phyloP scores from a whole-genome alignment of 345 rosid species.

The Pugionium dolabratum region DNA sequence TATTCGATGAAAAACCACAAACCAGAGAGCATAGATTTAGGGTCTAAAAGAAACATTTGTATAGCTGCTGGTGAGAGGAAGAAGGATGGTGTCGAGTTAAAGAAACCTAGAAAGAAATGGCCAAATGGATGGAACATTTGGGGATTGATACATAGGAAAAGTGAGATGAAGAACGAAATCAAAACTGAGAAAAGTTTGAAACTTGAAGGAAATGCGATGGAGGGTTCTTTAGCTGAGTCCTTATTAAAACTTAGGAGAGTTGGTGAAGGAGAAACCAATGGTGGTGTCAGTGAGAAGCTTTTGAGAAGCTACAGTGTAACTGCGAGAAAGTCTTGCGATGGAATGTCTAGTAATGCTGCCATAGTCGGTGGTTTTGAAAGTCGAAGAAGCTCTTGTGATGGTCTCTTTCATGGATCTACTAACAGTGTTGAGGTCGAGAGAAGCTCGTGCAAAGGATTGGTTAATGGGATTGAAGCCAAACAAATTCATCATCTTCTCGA shows the following conservation, averaged over 20 bases:
- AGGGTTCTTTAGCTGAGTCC: constrained; percentile 52
- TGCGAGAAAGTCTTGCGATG: constrained; percentile 54
- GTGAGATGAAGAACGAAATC: constrained; percentile 38
- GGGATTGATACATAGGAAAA: constrained; percentile 65
- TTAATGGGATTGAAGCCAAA: constrained; percentile 38
- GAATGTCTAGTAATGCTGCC: constrained; percentile 29
- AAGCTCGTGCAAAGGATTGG: constrained; percentile 30
- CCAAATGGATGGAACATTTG: constrained; percentile 61
- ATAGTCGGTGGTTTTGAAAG: constrained; percentile 34
- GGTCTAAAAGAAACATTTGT: constrained; percentile 51
- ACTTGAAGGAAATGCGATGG: constrained; percentile 42
- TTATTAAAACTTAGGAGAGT: constrained; percentile 50
- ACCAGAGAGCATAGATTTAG: constrained; percentile 43
- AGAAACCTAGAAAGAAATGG: constrained; percentile 41
- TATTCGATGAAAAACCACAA: constrained; percentile 48
- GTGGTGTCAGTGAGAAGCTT: constrained; percentile 60
- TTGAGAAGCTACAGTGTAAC: constrained; percentile 60
- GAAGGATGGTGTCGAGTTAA: constrained; percentile 22
- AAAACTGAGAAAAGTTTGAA: constrained; percentile 40
- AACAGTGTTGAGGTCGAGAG: constrained; percentile 35
- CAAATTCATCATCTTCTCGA: constrained; percentile 24
- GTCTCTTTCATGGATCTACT: constrained; percentile 41
- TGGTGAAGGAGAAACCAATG: constrained; percentile 43
- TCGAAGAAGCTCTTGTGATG: constrained; percentile 46
- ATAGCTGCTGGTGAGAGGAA: constrained; percentile 45